A percentile compares a stretch with the other conserved stretches of the same genome.
phyloP scores from a whole-genome alignment of 306 rosid species.

The Hylodesmum podocarpum region DNA sequence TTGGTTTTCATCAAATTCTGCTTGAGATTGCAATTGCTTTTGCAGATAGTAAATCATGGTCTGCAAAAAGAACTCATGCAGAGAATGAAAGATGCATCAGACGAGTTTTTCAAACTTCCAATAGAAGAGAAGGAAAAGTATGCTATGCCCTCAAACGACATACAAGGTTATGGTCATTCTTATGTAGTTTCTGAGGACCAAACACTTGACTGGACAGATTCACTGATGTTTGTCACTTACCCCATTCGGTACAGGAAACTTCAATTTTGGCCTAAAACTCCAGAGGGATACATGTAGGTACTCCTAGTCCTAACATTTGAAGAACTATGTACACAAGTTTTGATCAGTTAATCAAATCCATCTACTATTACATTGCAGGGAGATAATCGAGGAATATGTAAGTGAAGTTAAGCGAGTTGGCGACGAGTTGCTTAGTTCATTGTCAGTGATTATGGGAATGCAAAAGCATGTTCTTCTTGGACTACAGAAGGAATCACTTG shows the following conservation, averaged over 20 bases:
- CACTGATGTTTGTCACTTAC: conserved; percentile 13
- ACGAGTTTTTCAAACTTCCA: too few species aligned
- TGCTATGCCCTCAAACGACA: conserved; percentile 23
- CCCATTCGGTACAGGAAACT: conserved; percentile 24
- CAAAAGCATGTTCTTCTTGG: conserved; percentile 35
- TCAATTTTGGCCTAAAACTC: conserved; percentile 39
- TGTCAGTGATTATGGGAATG: conserved; percentile 41
- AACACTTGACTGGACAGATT: conserved; percentile 42
- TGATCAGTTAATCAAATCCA: not conserved
- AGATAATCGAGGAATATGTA: conserved; percentile 38
- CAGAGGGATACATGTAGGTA: conserved; percentile 28
- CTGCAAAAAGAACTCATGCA: conserved; percentile 30
- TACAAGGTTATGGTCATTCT: conserved; percentile 46
- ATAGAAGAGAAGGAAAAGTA: conserved; percentile 47
- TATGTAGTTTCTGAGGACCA: conserved; percentile 40
- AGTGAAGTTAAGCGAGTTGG: conserved; percentile 33
- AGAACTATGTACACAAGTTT: not conserved
- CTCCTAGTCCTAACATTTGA: not conserved
- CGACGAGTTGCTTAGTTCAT: conserved; percentile 28
- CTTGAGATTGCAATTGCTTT: not conserved
- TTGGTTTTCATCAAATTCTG: not conserved
- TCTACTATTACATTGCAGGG: conserved; percentile 24
- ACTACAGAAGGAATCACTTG: conserved; percentile 30
- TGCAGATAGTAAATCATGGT: conserved; percentile 46
- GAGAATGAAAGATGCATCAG: conserved; percentile 33